These are phyloP conservation scores for Forsythia viridissima DNA, from an alignment of 257 asterid genomes.

Conservation along the genomic window DNA sequence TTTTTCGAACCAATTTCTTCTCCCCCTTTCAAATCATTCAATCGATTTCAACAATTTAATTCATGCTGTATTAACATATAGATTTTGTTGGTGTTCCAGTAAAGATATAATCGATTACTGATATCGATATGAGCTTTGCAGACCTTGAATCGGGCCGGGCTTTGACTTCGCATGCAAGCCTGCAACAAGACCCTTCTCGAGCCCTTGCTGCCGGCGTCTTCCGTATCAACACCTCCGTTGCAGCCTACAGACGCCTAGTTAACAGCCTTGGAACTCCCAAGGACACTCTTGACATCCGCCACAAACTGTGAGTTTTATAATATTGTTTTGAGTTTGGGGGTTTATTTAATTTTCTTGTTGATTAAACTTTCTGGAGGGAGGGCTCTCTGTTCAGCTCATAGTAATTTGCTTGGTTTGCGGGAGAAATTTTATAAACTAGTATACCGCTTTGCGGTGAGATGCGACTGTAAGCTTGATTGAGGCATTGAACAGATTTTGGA, in stretches of 20 bases:
- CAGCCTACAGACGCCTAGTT: slow-evolving; percentile 45
- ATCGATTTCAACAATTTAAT: neutral
- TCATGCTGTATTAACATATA: neutral
- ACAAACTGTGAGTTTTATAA: slow-evolving; percentile 38
- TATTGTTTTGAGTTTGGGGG: neutral
- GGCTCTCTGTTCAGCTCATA: neutral
- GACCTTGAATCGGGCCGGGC: slow-evolving; percentile 51
- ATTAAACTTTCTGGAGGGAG: neutral
- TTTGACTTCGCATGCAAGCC: slow-evolving; percentile 15
- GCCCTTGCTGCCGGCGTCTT: slow-evolving; percentile 46
- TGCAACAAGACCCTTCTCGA: slow-evolving; percentile 38
- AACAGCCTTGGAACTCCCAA: slow-evolving; percentile 44
- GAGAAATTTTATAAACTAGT: too few relatives aligned
- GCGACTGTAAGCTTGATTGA: too few relatives aligned
- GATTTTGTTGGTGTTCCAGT: neutral
- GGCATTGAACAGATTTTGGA: too few relatives aligned
- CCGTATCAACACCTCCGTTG: slow-evolving; percentile 49
- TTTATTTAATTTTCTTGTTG: neutral
- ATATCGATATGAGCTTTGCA: slow-evolving; percentile 44
- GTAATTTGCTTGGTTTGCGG: neutral
- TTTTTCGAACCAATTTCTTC: neutral
- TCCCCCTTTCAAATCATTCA: neutral
- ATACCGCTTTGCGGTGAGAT: too few relatives aligned
- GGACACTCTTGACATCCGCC: slow-evolving; percentile 51
- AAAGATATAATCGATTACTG: neutral